Conservation (phyloP, 1,139 yeast genomes). For the Nakaseomyces glabratus region DNA sequence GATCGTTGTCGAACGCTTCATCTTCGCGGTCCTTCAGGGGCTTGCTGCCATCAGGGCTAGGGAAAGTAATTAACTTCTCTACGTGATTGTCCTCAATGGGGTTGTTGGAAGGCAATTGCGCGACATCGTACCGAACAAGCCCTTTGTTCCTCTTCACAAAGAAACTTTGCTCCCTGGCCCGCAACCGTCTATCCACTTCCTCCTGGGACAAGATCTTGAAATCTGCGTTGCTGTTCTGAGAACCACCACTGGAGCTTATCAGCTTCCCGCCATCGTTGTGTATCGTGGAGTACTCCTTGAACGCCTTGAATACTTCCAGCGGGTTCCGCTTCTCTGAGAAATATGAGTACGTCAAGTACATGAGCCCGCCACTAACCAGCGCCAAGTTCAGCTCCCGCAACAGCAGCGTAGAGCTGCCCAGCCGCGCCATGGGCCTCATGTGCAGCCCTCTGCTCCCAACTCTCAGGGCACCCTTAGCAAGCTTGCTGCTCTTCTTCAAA, state of each 20-base stretch:
- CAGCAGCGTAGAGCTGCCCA: not conserved
- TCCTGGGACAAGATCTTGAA: slow-evolving; percentile 48
- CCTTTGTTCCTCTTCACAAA: slow-evolving; percentile 78
- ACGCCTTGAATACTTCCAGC: slow-evolving; percentile 17
- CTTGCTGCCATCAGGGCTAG: slow-evolving; percentile 24
- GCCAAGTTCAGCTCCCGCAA: slow-evolving; percentile 11
- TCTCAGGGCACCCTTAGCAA: slow-evolving; percentile 1
- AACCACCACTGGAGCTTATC: slow-evolving; percentile 1
- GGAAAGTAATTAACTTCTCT: slow-evolving; percentile 78
- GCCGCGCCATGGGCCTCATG: not conserved
- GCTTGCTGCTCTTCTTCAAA: not conserved
- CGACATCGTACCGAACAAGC: slow-evolving; percentile 81
- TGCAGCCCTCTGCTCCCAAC: not conserved
- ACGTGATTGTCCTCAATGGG: slow-evolving; percentile 94
- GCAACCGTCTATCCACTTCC: slow-evolving; percentile 61
- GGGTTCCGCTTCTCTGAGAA: slow-evolving; percentile 15
- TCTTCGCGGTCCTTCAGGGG: slow-evolving; percentile 28
- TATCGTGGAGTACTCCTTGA: slow-evolving; percentile 17
- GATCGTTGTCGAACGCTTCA: slow-evolving; percentile 53
- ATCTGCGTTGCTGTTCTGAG: not conserved
- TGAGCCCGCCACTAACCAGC: slow-evolving; percentile 16
- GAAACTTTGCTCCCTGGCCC: slow-evolving; percentile 74
- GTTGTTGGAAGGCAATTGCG: slow-evolving; percentile 82
- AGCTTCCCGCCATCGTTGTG: slow-evolving; percentile 3
- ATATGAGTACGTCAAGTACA: slow-evolving; percentile 17